A percentile compares a stretch with the other conserved stretches of the same genome.
phyloP scores from a whole-genome alignment of 805 yeast genomes.

The Peterozyma xylosa region DNA sequence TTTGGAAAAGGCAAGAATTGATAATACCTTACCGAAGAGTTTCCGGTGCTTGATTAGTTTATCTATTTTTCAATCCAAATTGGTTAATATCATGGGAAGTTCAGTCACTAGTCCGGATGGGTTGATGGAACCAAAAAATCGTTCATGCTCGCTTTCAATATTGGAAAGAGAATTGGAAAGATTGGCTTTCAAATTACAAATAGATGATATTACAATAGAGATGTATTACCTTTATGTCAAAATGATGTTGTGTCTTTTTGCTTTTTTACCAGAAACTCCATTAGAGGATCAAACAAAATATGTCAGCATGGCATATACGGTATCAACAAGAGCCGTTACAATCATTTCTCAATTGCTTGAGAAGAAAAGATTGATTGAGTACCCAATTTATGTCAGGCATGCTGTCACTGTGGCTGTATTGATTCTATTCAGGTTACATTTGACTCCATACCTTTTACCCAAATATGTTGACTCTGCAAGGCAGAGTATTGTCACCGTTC shows the following conservation, averaged over 20 bases:
- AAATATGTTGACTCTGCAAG: slow-evolving; percentile 82
- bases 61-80: slow-evolving; percentile 76
- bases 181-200: slow-evolving; percentile 55
- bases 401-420: slow-evolving; percentile 78
- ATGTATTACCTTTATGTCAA: slow-evolving; percentile 73
- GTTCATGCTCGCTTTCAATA: slow-evolving; percentile 75
- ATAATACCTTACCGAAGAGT: slow-evolving; percentile 54
- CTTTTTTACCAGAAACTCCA: slow-evolving; percentile 86
- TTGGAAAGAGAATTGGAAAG: slow-evolving; percentile 74
- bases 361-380: slow-evolving; percentile 63
- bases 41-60: slow-evolving; percentile 67
- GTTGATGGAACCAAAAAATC: slow-evolving; percentile 69
- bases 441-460: slow-evolving; percentile 66
- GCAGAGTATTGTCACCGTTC: slow-evolving; percentile 90
- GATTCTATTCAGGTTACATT: slow-evolving; percentile 70
- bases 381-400: slow-evolving; percentile 82
- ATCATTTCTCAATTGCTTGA: slow-evolving; percentile 66
- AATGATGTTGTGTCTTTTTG: slow-evolving; percentile 79
- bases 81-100: slow-evolving; percentile 81
- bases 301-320: slow-evolving; percentile 70
- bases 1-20: slow-evolving; percentile 70
- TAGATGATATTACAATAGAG: slow-evolving; percentile 65
- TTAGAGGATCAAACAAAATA: slow-evolving; percentile 80
- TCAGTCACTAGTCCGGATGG: slow-evolving; percentile 86
- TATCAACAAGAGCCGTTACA: slow-evolving; percentile 79